A percentile compares a stretch with the other conserved stretches of the same genome.
Conservation (phyloP, 2,329 filamentous ascomycete species). For the Drechslerella stenobrocha region DNA sequence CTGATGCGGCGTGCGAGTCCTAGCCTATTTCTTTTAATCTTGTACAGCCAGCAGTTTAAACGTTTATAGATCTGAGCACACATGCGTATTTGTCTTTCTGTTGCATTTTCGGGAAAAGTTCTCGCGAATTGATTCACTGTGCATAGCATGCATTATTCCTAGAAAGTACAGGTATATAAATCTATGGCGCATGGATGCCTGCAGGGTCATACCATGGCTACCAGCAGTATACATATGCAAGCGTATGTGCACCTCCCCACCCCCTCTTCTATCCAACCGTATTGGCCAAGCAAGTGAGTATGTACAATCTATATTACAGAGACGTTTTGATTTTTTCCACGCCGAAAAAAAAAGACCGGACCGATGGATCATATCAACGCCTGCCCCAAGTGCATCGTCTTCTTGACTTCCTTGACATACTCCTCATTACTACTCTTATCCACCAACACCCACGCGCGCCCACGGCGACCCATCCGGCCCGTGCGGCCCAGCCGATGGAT, state of each 20-base stretch:
- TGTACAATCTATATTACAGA: conserved; percentile 22
- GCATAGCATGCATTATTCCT: neutral
- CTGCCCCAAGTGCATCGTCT: conserved; percentile 47
- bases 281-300: no score
- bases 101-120: neutral
- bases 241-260: no score
- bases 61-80: neutral
- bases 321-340: conserved; percentile 1
- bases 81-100: no score
- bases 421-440: conserved; percentile 83
- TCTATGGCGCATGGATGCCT: no score
- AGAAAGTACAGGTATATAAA: neutral
- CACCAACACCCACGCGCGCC: conserved; percentile 84
- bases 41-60: no score
- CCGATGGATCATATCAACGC: conserved; percentile 26
- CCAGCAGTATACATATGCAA: no score
- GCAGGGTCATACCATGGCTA: no score
- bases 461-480: conserved; percentile 88
- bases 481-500: conserved; percentile 92
- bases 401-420: conserved; percentile 75
- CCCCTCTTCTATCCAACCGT: no score
- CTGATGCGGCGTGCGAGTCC: no score
- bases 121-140: neutral
- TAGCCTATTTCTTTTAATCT: no score
- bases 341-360: neutral